Evolutionary conservation across 129 eudicot species (phyloP), one percentile per base, ranked within the genome.

Genomic region (sunflower (Helianthus annuus)): DNA sequence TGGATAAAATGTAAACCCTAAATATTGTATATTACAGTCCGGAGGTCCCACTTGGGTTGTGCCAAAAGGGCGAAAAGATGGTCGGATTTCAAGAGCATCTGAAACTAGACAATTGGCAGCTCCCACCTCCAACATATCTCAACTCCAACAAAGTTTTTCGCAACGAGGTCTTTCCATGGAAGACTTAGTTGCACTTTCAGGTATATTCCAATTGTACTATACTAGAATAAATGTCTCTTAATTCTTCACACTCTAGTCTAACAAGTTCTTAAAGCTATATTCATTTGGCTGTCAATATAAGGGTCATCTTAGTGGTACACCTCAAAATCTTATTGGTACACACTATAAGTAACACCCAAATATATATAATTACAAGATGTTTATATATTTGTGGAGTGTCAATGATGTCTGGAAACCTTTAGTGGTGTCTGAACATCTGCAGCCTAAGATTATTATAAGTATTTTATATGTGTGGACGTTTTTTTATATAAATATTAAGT

Each of bases 171-270:
- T 83, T 64, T 64, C 74, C 40, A 29, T 74, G 53, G 48, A 74
- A 12, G 87, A 83, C 65, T 78, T 83, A 48, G 81, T 83, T 13
- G 78, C 87, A 48, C 87, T 83, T 55, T 83, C 83, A 54, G 85
- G 85, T 76, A 11, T 48, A 27, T 9, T 58, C 32, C 24, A 13
- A 45, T 66, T 6, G 12, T 27, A 15, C 66, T 46, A 64, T 2
- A 11, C n/a, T 32, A 34, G 0, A 36, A 63, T 0, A 10, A 57
- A 24, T 9, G 1, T 57, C 10, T 46, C 49, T 4, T 3, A 4
- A 16, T 22, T 59, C 36, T 48, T 7, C 46, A 42, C 10, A 42
- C 46, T 42, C 46, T 42, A 42, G 46, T 42, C 46, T 42, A 42
- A 42, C 46, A 42, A 42, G 7, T 7, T 42, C 10, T 42, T 42